Conservation (phyloP, 495 filamentous ascomycete species). For the Daldinia bambusicola region DNA sequence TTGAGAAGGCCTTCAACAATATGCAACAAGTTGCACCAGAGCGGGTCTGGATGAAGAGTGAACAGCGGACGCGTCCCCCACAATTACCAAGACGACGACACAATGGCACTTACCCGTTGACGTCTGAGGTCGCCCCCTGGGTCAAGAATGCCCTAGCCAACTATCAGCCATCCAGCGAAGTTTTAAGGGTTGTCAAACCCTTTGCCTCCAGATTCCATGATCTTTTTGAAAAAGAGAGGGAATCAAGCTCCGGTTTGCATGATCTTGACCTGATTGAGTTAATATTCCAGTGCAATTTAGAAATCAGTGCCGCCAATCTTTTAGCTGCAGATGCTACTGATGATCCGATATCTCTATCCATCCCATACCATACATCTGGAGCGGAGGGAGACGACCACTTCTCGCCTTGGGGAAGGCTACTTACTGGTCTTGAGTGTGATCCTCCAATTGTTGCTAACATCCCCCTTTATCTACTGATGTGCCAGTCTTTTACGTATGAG, state of each 20-base stretch:
- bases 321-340: constrained; percentile 2
- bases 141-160: constrained; percentile 6
- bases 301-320: constrained; percentile 8
- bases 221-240: constrained; percentile 3
- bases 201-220: constrained; percentile 3
- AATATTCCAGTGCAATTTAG: constrained; percentile 1
- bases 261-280: constrained; percentile 6
- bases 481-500: constrained; percentile 6
- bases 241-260: constrained; percentile 7
- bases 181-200: background rate
- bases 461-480: constrained; percentile 9
- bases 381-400: constrained; percentile 11
- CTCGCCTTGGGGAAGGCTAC: constrained; percentile 5
- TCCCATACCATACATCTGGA: constrained; percentile 2
- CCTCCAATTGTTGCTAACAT: constrained; percentile 3
- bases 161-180: background rate
- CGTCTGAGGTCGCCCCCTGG: background rate
- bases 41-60: too few species aligned
- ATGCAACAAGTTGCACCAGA: too few species aligned
- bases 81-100: background rate
- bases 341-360: constrained; percentile 1
- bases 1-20: too few species aligned
- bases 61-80: background rate
- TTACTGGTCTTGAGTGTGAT: constrained; percentile 7
- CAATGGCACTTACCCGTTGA: constrained; percentile 10